A percentile compares a stretch with the other conserved stretches of the same genome.
Evolutionary conservation across 1,284 basidiomycete species (phyloP).

Genomic region (Taiwanofungus camphoratus): DNA sequence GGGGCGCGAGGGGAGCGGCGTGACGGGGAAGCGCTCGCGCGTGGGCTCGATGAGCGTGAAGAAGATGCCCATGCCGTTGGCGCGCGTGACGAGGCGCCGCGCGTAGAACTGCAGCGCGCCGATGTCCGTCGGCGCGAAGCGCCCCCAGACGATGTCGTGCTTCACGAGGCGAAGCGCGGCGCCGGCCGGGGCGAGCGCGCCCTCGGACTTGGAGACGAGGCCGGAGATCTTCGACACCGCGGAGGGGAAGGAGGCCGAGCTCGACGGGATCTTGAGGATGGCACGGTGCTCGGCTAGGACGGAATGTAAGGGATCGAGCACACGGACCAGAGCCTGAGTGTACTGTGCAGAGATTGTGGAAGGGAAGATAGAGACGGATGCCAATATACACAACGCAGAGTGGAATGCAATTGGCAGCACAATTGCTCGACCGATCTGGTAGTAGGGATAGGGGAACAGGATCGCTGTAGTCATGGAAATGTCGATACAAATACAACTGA

Average conservation of each 20-base stretch:
- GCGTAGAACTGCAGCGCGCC: conserved; percentile 43
- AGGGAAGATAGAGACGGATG: conserved; percentile 60
- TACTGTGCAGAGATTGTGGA: conserved; percentile 61
- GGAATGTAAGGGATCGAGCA: conserved; percentile 46
- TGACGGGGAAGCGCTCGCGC: conserved; percentile 50
- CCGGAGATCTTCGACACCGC: conserved; percentile 27
- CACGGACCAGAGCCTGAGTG: conserved; percentile 44
- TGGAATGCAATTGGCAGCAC: conserved; percentile 60
- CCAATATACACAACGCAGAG: conserved; percentile 48
- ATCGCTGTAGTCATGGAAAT: conserved; percentile 54
- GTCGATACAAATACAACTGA: conserved; percentile 56
- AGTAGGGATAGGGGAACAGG: conserved; percentile 66
- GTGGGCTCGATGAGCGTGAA: conserved; percentile 58
- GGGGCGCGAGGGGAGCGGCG: conserved; percentile 39
- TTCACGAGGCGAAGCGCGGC: conserved; percentile 51
- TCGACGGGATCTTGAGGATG: conserved; percentile 41
- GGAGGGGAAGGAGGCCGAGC: conserved; percentile 42
- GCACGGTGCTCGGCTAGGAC: conserved; percentile 44
- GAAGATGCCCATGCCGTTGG: conserved; percentile 63
- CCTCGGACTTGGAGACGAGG: conserved; percentile 47
- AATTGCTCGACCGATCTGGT: conserved; percentile 47
- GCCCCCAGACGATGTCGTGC: conserved; percentile 59
- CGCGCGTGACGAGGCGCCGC: conserved; percentile 49
- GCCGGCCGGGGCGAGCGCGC: conserved; percentile 46
- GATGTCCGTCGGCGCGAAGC: conserved; percentile 61